Base-by-base conservation (phyloP, 2,329 filamentous ascomycete genomes). In the Orbilia javanica region DNA sequence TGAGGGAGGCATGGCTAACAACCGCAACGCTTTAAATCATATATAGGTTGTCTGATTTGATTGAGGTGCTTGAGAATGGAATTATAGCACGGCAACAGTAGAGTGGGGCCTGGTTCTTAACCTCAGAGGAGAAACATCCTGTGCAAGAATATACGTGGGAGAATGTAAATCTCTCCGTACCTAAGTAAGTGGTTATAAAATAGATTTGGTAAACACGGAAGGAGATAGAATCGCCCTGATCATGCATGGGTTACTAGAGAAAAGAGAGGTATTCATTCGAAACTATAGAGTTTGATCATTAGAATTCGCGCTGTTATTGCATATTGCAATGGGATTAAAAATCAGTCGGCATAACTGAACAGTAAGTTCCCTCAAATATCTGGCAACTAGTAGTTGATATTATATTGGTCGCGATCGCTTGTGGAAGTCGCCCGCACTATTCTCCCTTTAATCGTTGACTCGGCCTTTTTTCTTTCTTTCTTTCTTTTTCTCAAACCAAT, bases 61-160 rank as follows among this genome's bases (percentile, higher is more conserved):
- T 96, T 66, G 87, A 86, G 8, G 87, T 97, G 6, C 85, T 97
- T 27, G 93, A 97, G 79, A 84, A 87, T 0, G 94, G 94, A 0
- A 95, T 95, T 82, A 42, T 71, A 11, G 66, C 73, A 36, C 66
- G 50, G 10, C 44, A 44, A 22, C 55, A 76, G 44, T 75, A 39
- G 53, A 15, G n/a, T 27, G 50, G 50, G 25, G 11, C 34, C 22
- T 34, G 39, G 8, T 13, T n/a, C 13, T 25, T 22, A 22, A 34
- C 18, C 39, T 39, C 31, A 60, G 55, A 22, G 55, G 55, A 25
- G 18, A 27, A 34, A 60, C 34, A 31, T 42, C 55, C n/a, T 13
- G n/a, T 57, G 29, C 52, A 29, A n/a, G 52, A 10, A 20, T 11
- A 11, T 5, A 13, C 10, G 25, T 57, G 10, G 27, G 25, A 31